Percentiles rank a stretch among this genome's conserved stretches.
These are phyloP conservation scores for Sclerotinia spermophila DNA, from an alignment of 2,329 filamentous ascomycete genomes.

Conservation along the genomic window DNA sequence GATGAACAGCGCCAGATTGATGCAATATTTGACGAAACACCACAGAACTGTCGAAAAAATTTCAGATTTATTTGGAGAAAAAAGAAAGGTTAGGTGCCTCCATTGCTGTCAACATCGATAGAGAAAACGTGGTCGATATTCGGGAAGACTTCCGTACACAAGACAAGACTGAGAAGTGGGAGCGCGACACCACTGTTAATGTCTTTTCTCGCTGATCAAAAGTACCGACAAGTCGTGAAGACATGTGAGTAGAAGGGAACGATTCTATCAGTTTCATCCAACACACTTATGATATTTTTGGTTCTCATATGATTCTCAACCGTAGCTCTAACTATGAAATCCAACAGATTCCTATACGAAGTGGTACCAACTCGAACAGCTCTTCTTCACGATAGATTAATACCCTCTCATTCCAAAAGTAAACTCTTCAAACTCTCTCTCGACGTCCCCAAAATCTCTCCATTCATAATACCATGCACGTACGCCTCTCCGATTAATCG, in stretches of 20 bases:
- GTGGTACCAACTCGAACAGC: rapidly evolving
- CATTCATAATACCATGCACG: constrained; percentile 14
- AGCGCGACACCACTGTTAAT: constrained; percentile 38
- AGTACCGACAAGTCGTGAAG: no score
- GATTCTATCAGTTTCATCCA: not conserved
- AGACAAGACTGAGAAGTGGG: constrained; percentile 38
- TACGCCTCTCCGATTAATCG: constrained; percentile 16
- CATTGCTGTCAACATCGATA: constrained; percentile 42
- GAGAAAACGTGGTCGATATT: constrained; percentile 43
- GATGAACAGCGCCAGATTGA: not conserved
- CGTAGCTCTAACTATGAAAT: not conserved
- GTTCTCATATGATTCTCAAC: not conserved
- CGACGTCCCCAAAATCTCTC: not conserved
- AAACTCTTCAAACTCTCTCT: not conserved
- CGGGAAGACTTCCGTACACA: constrained; percentile 43
- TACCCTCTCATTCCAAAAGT: not conserved
- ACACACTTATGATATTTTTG: rapidly evolving
- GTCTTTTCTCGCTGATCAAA: constrained; percentile 40
- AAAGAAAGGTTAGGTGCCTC: constrained; percentile 46
- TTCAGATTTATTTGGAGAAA: constrained; percentile 39
- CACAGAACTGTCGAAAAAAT: constrained; percentile 34
- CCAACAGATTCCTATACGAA: no score
- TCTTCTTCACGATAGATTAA: not conserved
- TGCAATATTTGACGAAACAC: not conserved
- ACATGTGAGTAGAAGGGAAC: not conserved